Percentiles rank a stretch among this genome's conserved stretches.
phyloP scores from a whole-genome alignment of 768 basidiomycete genomes.

The Leccinellum albellum region DNA sequence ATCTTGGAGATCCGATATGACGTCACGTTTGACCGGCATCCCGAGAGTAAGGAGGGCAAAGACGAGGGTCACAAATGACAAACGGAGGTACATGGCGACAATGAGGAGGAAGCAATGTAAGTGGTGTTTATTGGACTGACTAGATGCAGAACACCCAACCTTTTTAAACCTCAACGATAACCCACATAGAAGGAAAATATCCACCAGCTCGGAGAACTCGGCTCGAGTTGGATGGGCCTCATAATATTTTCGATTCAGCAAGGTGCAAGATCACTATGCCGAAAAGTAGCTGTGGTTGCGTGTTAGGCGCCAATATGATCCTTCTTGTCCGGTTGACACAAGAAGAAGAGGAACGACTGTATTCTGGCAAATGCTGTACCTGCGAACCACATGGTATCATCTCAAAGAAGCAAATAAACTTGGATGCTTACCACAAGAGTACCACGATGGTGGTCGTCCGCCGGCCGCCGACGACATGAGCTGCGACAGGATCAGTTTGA shows the following conservation, averaged over 20 bases:
- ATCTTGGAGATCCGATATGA: background rate
- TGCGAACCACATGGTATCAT: background rate
- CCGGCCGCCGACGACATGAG: background rate
- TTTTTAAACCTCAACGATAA: slow-evolving; percentile 3
- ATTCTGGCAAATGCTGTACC: background rate
- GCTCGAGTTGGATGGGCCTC: background rate
- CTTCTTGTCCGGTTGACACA: background rate
- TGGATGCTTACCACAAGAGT: background rate
- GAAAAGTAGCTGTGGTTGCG: background rate
- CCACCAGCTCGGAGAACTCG: background rate
- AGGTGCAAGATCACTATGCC: background rate
- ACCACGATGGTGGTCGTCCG: background rate
- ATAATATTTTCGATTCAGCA: background rate
- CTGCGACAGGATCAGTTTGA: background rate
- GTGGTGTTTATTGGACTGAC: background rate
- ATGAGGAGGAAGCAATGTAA: background rate
- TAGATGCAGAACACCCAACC: background rate
- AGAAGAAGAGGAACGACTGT: background rate
- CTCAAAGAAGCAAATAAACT: background rate
- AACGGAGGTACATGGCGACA: slow-evolving; percentile 10
- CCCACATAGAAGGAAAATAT: background rate
- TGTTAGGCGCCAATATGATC: background rate
- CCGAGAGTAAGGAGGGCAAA: slow-evolving; percentile 11
- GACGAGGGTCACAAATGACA: slow-evolving; percentile 8
- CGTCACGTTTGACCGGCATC: slow-evolving; percentile 8